These are phyloP conservation scores for Pichia rugopelliculosa DNA, from an alignment of 805 yeast genomes.

Conservation along the genomic window DNA sequence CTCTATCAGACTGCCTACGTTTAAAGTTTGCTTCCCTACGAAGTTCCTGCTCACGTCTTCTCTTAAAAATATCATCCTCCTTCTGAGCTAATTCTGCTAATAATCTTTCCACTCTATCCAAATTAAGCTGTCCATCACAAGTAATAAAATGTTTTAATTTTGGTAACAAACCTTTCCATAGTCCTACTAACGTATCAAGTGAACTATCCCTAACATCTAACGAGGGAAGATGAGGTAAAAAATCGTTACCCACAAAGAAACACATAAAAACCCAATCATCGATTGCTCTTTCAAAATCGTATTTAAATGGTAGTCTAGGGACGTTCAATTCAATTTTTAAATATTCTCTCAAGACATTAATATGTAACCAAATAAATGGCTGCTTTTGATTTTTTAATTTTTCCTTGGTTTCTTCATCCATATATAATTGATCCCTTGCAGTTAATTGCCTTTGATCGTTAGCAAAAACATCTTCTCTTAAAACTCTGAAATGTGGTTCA, in stretches of 20 bases:
- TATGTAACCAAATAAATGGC: slow-evolving; percentile 92
- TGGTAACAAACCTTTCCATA: slow-evolving; percentile 77
- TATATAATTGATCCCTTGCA: slow-evolving; percentile 41
- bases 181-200: slow-evolving; percentile 67
- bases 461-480: slow-evolving; percentile 95
- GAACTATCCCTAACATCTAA: slow-evolving; percentile 93
- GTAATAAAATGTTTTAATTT: slow-evolving; percentile 71
- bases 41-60: slow-evolving; percentile 59
- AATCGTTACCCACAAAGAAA: slow-evolving; percentile 97
- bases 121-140: slow-evolving; percentile 76
- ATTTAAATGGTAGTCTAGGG: slow-evolving; percentile 61
- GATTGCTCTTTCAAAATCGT: slow-evolving; percentile 89
- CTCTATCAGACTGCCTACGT: slow-evolving; percentile 43
- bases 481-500: slow-evolving; percentile 90
- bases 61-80: slow-evolving; percentile 72
- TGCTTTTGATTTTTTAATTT: slow-evolving; percentile 45
- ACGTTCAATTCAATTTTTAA: slow-evolving; percentile 71
- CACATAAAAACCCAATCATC: slow-evolving; percentile 99
- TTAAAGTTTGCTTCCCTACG: slow-evolving; percentile 60
- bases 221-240: slow-evolving; percentile 92
- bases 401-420: slow-evolving; percentile 53
- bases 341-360: slow-evolving; percentile 81
- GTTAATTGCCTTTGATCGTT: slow-evolving; percentile 48
- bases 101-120: slow-evolving; percentile 68
- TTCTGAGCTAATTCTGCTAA: slow-evolving; percentile 56